A percentile compares a stretch with the other conserved stretches of the same genome.
phyloP scores from a whole-genome alignment of 768 basidiomycete species.

The Tulasnella sp. region DNA sequence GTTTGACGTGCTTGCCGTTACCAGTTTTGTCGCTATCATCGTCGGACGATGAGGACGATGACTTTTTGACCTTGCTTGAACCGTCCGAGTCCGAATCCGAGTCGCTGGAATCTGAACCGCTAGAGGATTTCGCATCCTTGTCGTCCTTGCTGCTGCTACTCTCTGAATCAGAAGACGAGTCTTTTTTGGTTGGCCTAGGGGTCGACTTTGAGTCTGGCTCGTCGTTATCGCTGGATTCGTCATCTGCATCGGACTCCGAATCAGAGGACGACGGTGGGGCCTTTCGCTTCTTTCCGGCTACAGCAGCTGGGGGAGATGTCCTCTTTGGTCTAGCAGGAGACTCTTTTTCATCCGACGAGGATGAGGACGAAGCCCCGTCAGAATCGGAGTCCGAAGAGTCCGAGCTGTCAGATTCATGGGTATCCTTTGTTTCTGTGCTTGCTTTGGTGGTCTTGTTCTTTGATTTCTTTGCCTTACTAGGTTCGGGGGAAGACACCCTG shows the following conservation, averaged over 20 bases:
- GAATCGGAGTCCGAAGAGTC: constrained; percentile 18
- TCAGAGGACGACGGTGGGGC: constrained; percentile 22
- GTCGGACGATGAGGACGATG: too few species aligned
- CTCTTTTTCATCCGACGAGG: constrained; percentile 15
- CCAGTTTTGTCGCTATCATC: not conserved
- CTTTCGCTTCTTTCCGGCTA: not conserved
- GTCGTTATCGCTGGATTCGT: too few species aligned
- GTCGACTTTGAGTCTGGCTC: too few species aligned
- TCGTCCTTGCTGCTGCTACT: too few species aligned
- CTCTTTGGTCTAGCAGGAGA: not conserved
- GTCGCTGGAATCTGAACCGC: too few species aligned
- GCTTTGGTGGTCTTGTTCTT: not conserved
- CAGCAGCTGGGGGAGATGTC: constrained; percentile 10
- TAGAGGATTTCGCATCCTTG: too few species aligned
- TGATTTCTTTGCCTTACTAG: not conserved
- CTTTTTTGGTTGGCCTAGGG: too few species aligned
- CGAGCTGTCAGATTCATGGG: not conserved
- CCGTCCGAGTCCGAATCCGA: too few species aligned
- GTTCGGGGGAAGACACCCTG: constrained; percentile 3
- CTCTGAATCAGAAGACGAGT: too few species aligned
- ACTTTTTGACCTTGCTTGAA: too few species aligned
- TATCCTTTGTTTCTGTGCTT: not conserved
- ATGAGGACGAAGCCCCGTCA: constrained; percentile 24
- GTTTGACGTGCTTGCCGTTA: not conserved
- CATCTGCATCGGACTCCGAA: constrained; percentile 21